phyloP scores from a whole-genome alignment of 192 early-diverging fungal genomes.

The Backusella tuberculispora region DNA sequence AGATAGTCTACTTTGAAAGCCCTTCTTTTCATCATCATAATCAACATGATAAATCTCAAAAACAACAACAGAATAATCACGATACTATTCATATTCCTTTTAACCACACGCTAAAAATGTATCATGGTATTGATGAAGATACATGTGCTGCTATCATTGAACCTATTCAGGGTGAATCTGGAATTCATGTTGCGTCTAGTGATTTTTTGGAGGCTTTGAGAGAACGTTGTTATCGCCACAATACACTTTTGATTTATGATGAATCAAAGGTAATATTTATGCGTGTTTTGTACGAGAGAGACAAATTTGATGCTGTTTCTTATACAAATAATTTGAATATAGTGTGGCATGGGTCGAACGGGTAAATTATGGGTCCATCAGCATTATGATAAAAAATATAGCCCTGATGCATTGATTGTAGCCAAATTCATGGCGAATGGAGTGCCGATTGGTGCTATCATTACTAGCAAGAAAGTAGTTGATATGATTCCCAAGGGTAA shows the following conservation, averaged over 20 bases:
- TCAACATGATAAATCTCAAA: slow-evolving; percentile 52
- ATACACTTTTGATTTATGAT: slow-evolving; percentile 78
- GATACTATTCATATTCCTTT: slow-evolving; percentile 77
- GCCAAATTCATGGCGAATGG: slow-evolving; percentile 98
- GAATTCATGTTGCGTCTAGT: slow-evolving; percentile 69
- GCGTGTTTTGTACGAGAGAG: slow-evolving; percentile 61
- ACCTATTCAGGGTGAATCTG: slow-evolving; percentile 95
- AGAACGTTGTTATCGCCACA: slow-evolving; percentile 77
- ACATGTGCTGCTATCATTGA: slow-evolving; percentile 93
- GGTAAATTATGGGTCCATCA: slow-evolving; percentile 88
- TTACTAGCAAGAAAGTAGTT: slow-evolving; percentile 77
- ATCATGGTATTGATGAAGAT: slow-evolving; percentile 67
- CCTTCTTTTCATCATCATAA: slow-evolving; percentile 48
- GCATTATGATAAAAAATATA: slow-evolving; percentile 59
- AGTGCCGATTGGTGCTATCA: slow-evolving; percentile 88
- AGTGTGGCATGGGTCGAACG: slow-evolving; percentile 88
- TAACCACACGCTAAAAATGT: slow-evolving; percentile 70
- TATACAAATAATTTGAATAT: background rate
- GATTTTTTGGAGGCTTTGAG: slow-evolving; percentile 83
- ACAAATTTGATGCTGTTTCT: slow-evolving; percentile 63
- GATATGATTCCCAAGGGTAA: slow-evolving; percentile 70
- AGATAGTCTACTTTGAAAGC: slow-evolving; percentile 34
- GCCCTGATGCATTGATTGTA: slow-evolving; percentile 88
- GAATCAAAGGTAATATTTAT: background rate
- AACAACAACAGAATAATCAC: slow-evolving; percentile 63